Conservation (phyloP, 306 rosid species). For the Cucumis cinereus region DNA sequence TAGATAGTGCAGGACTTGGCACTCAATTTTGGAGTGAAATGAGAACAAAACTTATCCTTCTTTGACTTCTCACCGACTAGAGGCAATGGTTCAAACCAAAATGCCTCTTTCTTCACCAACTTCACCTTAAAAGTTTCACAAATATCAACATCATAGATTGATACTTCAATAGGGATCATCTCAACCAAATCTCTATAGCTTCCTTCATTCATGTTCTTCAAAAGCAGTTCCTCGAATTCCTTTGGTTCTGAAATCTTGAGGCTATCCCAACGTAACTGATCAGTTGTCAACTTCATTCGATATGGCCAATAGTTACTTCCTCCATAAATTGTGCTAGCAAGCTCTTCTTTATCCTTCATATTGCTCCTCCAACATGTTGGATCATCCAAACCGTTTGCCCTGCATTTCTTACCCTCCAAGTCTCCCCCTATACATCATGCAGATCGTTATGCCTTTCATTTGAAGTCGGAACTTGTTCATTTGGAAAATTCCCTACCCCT, state of each 20-base stretch:
- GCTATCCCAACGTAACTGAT: slow-evolving; percentile 26
- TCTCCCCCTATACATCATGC: background rate
- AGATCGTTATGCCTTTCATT: background rate
- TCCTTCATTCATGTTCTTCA: slow-evolving; percentile 24
- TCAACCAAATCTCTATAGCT: slow-evolving; percentile 20
- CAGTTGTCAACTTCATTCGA: slow-evolving; percentile 26
- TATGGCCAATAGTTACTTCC: slow-evolving; percentile 24
- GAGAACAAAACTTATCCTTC: background rate
- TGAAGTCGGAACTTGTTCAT: background rate
- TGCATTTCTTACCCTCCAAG: background rate
- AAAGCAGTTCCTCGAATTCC: slow-evolving; percentile 34
- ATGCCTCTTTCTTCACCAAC: slow-evolving; percentile 36
- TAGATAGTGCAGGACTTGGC: slow-evolving; percentile 3
- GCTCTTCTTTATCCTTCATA: background rate
- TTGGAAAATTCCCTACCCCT: background rate
- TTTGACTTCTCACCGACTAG: slow-evolving; percentile 15
- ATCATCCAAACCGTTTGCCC: background rate
- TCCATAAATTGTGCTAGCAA: background rate
- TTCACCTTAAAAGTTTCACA: slow-evolving; percentile 26
- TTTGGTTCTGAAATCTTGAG: slow-evolving; percentile 27
- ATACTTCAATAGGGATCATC: slow-evolving; percentile 30
- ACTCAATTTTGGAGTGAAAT: background rate
- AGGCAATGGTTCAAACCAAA: slow-evolving; percentile 40
- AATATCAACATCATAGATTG: slow-evolving; percentile 36
- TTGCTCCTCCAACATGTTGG: background rate